Conservation (phyloP, 2,329 filamentous ascomycete genomes). For the Phialophora chinensis region DNA sequence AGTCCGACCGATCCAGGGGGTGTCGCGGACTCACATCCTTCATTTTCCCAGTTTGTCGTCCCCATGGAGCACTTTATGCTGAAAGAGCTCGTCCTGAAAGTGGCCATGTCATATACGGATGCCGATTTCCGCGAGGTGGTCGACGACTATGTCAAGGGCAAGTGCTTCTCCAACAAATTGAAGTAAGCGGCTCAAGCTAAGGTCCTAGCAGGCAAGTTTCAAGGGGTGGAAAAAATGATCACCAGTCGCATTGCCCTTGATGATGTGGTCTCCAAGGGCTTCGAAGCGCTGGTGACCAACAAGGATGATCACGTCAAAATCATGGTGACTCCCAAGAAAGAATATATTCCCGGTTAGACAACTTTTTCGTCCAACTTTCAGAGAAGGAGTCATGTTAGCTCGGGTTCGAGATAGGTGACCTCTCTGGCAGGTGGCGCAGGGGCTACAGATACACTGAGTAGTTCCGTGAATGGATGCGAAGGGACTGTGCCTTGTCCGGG, state of each 20-base stretch:
- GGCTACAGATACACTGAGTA: no score
- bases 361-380: no score
- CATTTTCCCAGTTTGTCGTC: slow-evolving; percentile 38
- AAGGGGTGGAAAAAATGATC: slow-evolving; percentile 57
- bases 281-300: slow-evolving; percentile 62
- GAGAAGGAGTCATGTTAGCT: no score
- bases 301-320: slow-evolving; percentile 69
- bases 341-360: background rate
- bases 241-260: slow-evolving; percentile 62
- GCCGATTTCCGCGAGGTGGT: slow-evolving; percentile 44
- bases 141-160: slow-evolving; percentile 42
- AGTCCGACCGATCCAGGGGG: no score
- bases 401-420: no score
- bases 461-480: no score
- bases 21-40: background rate
- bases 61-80: slow-evolving; percentile 6
- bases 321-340: slow-evolving; percentile 50
- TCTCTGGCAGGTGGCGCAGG: no score
- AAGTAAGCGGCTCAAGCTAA: background rate
- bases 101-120: slow-evolving; percentile 43
- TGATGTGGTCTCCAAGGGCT: slow-evolving; percentile 62
- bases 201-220: slow-evolving; percentile 40
- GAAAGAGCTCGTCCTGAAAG: slow-evolving; percentile 33
- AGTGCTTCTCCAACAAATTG: slow-evolving; percentile 18
- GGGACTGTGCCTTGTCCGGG: no score